Percentiles rank a stretch among this genome's conserved stretches.
Conservation (phyloP, 164 flowering plant species). For the Tinospora cordifolia region DNA sequence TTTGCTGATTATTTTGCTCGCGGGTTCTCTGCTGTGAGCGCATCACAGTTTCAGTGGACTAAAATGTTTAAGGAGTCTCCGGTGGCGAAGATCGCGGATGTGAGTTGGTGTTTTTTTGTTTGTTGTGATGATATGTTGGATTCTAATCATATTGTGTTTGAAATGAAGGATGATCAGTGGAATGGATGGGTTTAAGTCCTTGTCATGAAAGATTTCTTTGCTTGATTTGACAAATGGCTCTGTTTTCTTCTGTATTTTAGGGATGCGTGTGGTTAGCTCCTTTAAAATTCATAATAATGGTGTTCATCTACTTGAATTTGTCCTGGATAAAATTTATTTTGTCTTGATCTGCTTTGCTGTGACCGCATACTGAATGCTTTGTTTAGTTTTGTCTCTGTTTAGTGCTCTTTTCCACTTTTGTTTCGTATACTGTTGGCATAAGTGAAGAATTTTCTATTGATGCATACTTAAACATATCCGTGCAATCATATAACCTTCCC, state of each 20-base stretch:
- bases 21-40: conserved; percentile 44
- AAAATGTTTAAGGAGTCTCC: conserved; percentile 58
- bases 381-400: too few species aligned
- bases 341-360: too few species aligned
- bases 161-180: background rate
- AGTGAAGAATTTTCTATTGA: too few species aligned
- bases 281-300: background rate
- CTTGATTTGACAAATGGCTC: background rate
- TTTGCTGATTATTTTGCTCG: conserved; percentile 78
- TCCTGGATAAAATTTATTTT: too few species aligned
- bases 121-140: too few species aligned
- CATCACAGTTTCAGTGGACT: conserved; percentile 69
- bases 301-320: background rate
- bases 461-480: background rate
- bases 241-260: background rate
- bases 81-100: conserved; percentile 56
- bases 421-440: too few species aligned
- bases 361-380: too few species aligned
- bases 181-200: background rate
- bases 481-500: background rate
- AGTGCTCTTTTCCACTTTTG: too few species aligned
- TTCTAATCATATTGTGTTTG: too few species aligned
- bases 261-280: background rate
- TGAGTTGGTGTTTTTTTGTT: conserved; percentile 24
- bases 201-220: background rate